Base-by-base conservation (phyloP, 1,139 yeast genomes). In the Taphrina communis region DNA sequence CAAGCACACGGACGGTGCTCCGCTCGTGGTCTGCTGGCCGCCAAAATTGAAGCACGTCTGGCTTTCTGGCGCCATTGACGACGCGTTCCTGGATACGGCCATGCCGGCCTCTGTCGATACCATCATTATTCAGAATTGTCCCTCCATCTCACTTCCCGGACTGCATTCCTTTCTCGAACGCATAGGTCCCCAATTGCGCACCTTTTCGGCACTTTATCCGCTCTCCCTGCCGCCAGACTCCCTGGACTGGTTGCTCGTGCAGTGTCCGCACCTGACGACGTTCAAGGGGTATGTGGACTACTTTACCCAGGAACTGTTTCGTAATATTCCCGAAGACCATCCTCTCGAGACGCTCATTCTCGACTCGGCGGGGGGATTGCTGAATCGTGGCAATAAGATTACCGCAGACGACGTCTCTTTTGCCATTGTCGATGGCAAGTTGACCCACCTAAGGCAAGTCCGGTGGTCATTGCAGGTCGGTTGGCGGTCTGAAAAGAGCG, bases 51-150 rank as follows among this genome's bases (percentile, higher is more conserved):
- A 87, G 75, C 87, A 86, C 74, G 79, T 94, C 58, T 85, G 95
- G 69, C 81, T 94, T 3, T 88, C 96, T 51, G 99, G 99, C 0
- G 97, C 97, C 6, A 86, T 94, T 6, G 85, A 95, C 1, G 90
- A 92, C 75, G 89, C 86, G 51, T 93, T 94, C 77, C 80, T 94
- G 36, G 86, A 95, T 0, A 76, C 79, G 11, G 36, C n/a, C 36
- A 87, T 94, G 76, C 98, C 99, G 0, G 69, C 75, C 2, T 85
- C 93, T 0, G 87, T 94, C 57, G 85, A 85, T 2, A 84, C 85
- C 41, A 79, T 94, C 65, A 93, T 91, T 72, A 83, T 94, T 75
- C 89, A 96, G 0, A 96, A 91, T 77, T 94, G 98, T 78, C 97
- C 98, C 0, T 81, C 84, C 66, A 81, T 94, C 41, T 78, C 80